Evolutionary conservation across 768 basidiomycete species (phyloP).

Genomic region (Kwoniella heveanensis): DNA sequence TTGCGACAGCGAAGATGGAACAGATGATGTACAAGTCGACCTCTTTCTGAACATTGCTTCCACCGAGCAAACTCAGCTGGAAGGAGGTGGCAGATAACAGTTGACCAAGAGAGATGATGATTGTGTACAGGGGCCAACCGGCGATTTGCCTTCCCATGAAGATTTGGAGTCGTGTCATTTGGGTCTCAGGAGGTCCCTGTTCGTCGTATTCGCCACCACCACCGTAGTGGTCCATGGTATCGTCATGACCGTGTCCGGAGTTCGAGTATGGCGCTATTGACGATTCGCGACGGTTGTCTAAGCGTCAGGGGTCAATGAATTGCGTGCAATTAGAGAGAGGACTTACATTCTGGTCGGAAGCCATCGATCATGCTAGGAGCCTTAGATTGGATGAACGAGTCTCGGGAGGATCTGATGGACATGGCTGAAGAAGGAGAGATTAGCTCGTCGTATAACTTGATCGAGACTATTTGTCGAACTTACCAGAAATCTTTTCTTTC

Average conservation of each 20-base stretch:
- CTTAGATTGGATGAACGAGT: slow-evolving; percentile 52
- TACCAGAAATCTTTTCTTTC: slow-evolving; percentile 80
- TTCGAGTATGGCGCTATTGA: slow-evolving; percentile 50
- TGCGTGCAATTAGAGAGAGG: background rate
- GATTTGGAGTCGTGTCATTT: slow-evolving; percentile 83
- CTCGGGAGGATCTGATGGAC: slow-evolving; percentile 50
- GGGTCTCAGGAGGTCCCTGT: slow-evolving; percentile 61
- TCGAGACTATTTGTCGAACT: slow-evolving; percentile 5
- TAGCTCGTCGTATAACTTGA: background rate
- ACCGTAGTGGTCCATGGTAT: slow-evolving; percentile 47
- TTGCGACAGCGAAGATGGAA: slow-evolving; percentile 79
- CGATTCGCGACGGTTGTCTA: slow-evolving; percentile 36
- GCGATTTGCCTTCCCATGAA: slow-evolving; percentile 74
- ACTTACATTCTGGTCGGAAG: slow-evolving; percentile 72
- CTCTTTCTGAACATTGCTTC: slow-evolving; percentile 77
- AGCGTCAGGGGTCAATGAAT: slow-evolving; percentile 25
- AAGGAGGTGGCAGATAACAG: slow-evolving; percentile 66
- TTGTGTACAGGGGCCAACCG: slow-evolving; percentile 90
- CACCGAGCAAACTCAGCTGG: slow-evolving; percentile 87
- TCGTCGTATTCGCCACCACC: slow-evolving; percentile 42
- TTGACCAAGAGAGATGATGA: slow-evolving; percentile 83
- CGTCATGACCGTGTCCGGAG: slow-evolving; percentile 49
- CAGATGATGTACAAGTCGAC: slow-evolving; percentile 88
- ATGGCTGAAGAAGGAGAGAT: slow-evolving; percentile 28
- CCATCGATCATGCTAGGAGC: slow-evolving; percentile 54